phyloP scores from a whole-genome alignment of 2,329 filamentous ascomycete genomes.

The Alternaria brassicicola region DNA sequence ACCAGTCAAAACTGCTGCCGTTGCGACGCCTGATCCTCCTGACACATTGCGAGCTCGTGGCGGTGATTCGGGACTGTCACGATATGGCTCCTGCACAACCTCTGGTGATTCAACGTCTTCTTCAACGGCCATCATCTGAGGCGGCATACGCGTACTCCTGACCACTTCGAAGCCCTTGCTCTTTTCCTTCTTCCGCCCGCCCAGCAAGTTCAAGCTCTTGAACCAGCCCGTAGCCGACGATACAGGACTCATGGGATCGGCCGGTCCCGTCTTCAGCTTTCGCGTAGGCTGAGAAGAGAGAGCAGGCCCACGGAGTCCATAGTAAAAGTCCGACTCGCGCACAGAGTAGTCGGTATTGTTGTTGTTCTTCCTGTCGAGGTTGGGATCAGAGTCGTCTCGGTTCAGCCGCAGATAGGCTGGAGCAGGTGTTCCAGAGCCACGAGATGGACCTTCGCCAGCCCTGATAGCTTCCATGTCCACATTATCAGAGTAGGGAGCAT shows the following conservation, averaged over 20 bases:
- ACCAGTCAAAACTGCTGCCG: slow-evolving; percentile 23
- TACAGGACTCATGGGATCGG: slow-evolving; percentile 90
- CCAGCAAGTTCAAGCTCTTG: slow-evolving; percentile 68
- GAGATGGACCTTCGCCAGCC: slow-evolving; percentile 44
- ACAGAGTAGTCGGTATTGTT: slow-evolving; percentile 79
- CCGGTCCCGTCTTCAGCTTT: slow-evolving; percentile 89
- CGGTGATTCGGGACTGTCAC: slow-evolving; percentile 55
- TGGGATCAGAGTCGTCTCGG: slow-evolving; percentile 59
- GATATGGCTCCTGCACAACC: slow-evolving; percentile 55
- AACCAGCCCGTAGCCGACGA: slow-evolving; percentile 91
- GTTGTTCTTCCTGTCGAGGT: slow-evolving; percentile 61
- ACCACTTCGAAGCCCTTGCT: slow-evolving; percentile 98
- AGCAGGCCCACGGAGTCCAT: slow-evolving; percentile 86
- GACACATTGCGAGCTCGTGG: slow-evolving; percentile 5
- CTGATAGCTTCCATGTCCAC: slow-evolving; percentile 40
- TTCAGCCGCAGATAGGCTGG: slow-evolving; percentile 60
- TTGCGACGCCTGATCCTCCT: slow-evolving; percentile 21
- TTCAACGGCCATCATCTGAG: slow-evolving; percentile 69
- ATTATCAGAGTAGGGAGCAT: slow-evolving; percentile 54
- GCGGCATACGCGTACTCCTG: slow-evolving; percentile 81
- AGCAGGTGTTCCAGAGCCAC: slow-evolving; percentile 39
- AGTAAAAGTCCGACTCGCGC: slow-evolving; percentile 96
- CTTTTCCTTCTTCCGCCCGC: slow-evolving; percentile 89
- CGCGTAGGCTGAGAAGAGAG: slow-evolving; percentile 80
- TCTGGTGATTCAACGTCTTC: slow-evolving; percentile 62